Percentiles rank a stretch among this genome's conserved stretches.
Evolutionary conservation across 2,329 filamentous ascomycete genomes (phyloP).

Genomic region (Talaromyces amestolkiae): DNA sequence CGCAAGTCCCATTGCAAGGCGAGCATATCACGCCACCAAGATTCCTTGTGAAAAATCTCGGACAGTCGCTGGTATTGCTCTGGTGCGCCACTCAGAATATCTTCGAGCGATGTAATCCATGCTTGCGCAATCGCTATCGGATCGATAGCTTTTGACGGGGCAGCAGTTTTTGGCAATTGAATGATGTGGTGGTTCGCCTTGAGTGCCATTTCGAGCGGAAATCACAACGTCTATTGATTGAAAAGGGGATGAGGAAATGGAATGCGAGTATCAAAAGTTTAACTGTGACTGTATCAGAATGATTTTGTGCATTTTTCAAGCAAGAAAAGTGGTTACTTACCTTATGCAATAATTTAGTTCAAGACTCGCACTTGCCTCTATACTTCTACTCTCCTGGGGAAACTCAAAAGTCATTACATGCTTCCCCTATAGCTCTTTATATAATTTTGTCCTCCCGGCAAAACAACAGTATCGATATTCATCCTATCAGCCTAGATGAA

Average conservation of each 20-base stretch:
- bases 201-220: background rate
- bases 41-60: conserved; percentile 36
- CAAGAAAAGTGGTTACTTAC: background rate
- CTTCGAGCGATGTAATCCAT: background rate
- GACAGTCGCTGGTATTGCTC: background rate
- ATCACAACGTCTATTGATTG: background rate
- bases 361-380: background rate
- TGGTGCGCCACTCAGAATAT: background rate
- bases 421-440: background rate
- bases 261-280: background rate
- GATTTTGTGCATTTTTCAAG: background rate
- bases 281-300: background rate
- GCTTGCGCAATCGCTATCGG: background rate
- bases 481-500: background rate
- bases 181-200: background rate
- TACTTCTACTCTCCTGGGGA: background rate
- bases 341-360: background rate
- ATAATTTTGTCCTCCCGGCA: background rate
- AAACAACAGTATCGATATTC: background rate
- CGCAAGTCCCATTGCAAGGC: conserved; percentile 40
- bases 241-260: background rate
- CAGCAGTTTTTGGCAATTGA: background rate
- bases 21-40: conserved; percentile 44
- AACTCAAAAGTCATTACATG: background rate
- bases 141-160: background rate